These are phyloP conservation scores for Pyricularia sp. DNA, from an alignment of 2,329 filamentous ascomycete genomes.

Conservation along the genomic window DNA sequence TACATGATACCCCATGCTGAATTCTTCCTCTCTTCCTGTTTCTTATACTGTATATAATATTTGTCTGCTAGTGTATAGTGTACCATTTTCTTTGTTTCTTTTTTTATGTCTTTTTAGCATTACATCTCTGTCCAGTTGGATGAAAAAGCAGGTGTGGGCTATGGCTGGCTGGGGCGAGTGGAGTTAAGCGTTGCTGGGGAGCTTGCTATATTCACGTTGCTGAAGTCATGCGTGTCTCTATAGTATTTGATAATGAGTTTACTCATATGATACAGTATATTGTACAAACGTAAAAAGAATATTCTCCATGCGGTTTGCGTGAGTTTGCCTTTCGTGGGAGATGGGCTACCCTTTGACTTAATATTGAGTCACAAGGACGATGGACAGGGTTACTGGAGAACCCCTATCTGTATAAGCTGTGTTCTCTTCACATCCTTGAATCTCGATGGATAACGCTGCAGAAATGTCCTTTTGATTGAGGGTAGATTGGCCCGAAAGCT, in stretches of 20 bases:
- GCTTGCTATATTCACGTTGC: not conserved
- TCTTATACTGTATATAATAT: not conserved
- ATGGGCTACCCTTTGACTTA: no score
- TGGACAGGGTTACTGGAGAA: no score
- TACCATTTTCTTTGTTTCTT: not conserved
- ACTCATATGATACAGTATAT: not conserved
- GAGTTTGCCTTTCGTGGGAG: no score
- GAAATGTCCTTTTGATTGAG: no score
- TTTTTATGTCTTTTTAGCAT: not conserved
- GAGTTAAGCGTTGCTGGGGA: not conserved
- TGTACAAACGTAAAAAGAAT: no score
- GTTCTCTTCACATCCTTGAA: no score
- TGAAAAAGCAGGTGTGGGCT: not conserved
- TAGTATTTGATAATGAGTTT: not conserved
- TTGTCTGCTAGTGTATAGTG: not conserved
- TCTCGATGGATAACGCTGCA: no score
- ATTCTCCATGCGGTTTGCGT: no score
- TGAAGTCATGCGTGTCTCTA: not conserved
- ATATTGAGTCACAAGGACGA: no score
- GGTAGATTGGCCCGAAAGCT: no score
- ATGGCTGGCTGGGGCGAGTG: not conserved
- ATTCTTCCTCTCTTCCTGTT: not conserved
- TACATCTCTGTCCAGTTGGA: not conserved
- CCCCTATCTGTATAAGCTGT: no score
- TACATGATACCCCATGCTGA: not conserved